phyloP scores from a whole-genome alignment of 768 basidiomycete genomes.

The Pleurotus djamor region DNA sequence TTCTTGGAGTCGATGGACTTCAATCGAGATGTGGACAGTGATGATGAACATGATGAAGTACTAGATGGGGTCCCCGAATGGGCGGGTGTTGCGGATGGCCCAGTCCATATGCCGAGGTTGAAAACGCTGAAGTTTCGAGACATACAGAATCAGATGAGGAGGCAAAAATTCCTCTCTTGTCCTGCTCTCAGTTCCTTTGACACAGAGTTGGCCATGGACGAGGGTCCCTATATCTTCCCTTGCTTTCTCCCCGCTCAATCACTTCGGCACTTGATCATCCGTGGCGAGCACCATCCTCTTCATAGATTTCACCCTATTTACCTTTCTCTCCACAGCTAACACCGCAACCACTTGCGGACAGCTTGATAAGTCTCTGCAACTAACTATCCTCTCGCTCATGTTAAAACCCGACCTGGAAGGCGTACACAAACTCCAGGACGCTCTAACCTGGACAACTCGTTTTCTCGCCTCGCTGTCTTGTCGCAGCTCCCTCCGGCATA shows the following conservation, averaged over 20 bases:
- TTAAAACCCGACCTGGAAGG: not conserved
- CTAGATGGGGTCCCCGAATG: not conserved
- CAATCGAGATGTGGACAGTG: not conserved
- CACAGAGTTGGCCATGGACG: not conserved
- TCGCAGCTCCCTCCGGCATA: not conserved
- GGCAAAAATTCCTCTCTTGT: not conserved
- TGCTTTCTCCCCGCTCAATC: not conserved
- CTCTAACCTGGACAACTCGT: not conserved
- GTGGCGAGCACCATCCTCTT: not conserved
- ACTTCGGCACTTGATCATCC: not conserved
- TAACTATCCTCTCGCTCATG: not conserved
- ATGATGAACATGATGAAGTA: not conserved
- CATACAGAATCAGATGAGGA: not conserved
- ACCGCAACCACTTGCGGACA: not conserved
- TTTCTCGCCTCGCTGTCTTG: not conserved
- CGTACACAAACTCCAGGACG: not conserved
- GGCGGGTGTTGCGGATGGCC: not conserved
- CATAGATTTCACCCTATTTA: not conserved
- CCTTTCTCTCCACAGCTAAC: not conserved
- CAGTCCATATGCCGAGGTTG: not conserved
- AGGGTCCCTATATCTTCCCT: not conserved
- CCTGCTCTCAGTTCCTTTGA: not conserved
- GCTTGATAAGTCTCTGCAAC: not conserved
- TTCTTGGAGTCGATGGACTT: not conserved
- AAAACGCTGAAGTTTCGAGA: not conserved